A percentile compares a stretch with the other conserved stretches of the same genome.
Conservation (phyloP, 2,329 filamentous ascomycete species). For the Aspergillus fructus region DNA sequence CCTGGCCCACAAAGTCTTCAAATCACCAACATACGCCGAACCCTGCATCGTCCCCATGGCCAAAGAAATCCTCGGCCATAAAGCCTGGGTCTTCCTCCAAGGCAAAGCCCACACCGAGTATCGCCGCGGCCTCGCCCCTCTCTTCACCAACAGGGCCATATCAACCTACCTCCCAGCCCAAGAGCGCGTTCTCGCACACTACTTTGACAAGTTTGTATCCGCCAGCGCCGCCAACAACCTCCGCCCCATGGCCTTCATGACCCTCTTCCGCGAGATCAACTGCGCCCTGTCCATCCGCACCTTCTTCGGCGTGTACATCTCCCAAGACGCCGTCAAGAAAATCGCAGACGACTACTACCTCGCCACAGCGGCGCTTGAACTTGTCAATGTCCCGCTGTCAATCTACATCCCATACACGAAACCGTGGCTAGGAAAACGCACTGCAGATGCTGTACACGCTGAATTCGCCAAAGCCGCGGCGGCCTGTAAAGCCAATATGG, state of each 20-base stretch:
- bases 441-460: conserved; percentile 75
- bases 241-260: conserved; percentile 76
- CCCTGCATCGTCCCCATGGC: conserved; percentile 87
- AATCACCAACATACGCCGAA: conserved; percentile 80
- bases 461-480: conserved; percentile 84
- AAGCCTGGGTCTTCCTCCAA: conserved; percentile 91
- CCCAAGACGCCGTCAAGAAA: conserved; percentile 79
- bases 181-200: conserved; percentile 77
- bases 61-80: conserved; percentile 77
- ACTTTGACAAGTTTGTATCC: conserved; percentile 72
- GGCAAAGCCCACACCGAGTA: conserved; percentile 87
- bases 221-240: conserved; percentile 66
- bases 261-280: conserved; percentile 82
- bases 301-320: conserved; percentile 87
- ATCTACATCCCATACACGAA: conserved; percentile 87
- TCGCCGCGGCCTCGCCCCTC: conserved; percentile 81
- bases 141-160: conserved; percentile 84
- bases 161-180: conserved; percentile 84
- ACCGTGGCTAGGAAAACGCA: conserved; percentile 88
- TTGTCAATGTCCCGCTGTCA: conserved; percentile 77
- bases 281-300: conserved; percentile 85
- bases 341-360: conserved; percentile 91
- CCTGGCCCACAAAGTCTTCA: conserved; percentile 87
- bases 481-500: conserved; percentile 82
- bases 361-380: conserved; percentile 83